Percentiles rank a stretch among this genome's conserved stretches.
phyloP scores from a whole-genome alignment of 1,284 basidiomycete species.

The Cronartium quercuum region DNA sequence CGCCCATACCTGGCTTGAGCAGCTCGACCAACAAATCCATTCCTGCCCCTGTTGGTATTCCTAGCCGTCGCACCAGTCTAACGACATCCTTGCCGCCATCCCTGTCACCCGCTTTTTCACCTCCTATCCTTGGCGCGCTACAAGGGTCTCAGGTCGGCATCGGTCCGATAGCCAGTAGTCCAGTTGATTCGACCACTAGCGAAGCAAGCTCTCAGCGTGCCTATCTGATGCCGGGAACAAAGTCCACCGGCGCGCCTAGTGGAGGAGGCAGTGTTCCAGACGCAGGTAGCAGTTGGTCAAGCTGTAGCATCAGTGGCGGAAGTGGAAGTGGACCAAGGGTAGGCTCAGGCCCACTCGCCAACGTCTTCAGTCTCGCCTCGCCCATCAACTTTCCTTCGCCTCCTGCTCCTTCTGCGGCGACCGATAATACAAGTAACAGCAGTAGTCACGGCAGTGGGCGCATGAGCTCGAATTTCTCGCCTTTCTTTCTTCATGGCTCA shows the following conservation, averaged over 20 bases:
- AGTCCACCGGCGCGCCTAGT: not conserved
- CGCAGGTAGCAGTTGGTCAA: slow-evolving; percentile 16
- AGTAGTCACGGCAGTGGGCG: slow-evolving; percentile 28
- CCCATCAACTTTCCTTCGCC: slow-evolving; percentile 20
- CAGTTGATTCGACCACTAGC: not conserved
- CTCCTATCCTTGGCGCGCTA: not conserved
- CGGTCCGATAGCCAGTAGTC: not conserved
- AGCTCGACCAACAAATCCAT: slow-evolving; percentile 39
- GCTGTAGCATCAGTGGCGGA: slow-evolving; percentile 6
- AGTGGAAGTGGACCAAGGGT: not conserved
- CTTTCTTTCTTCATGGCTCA: slow-evolving; percentile 7
- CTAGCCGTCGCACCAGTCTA: slow-evolving; percentile 25
- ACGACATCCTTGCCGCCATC: slow-evolving; percentile 44
- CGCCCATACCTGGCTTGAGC: slow-evolving; percentile 45
- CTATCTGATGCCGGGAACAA: not conserved
- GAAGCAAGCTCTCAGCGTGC: not conserved
- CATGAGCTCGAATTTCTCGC: slow-evolving; percentile 20
- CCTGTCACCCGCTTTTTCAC: not conserved
- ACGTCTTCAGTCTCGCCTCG: slow-evolving; percentile 16
- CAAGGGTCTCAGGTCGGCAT: not conserved
- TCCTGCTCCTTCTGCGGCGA: slow-evolving; percentile 1
- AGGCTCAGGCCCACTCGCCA: not conserved
- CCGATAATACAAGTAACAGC: slow-evolving; percentile 3
- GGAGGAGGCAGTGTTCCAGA: not conserved
- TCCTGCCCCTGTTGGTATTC: slow-evolving; percentile 9